These are phyloP conservation scores for Nakazawaea sp. DNA, from an alignment of 805 yeast genomes.

Conservation along the genomic window DNA sequence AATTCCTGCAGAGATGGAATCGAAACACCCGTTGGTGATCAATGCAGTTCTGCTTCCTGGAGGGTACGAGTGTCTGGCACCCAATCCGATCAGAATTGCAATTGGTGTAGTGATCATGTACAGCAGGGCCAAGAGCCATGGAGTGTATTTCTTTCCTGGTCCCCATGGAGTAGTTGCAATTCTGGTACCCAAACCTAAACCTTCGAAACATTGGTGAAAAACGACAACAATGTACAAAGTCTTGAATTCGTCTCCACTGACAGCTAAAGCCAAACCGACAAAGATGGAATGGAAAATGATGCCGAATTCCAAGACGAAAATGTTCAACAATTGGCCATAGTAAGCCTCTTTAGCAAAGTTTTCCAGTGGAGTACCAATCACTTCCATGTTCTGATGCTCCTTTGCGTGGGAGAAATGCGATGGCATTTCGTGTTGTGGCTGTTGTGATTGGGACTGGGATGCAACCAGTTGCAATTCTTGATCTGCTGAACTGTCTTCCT, in stretches of 20 bases:
- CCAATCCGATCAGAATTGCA: conserved; percentile 68
- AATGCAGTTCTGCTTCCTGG: conserved; percentile 47
- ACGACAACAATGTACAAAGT: conserved; percentile 58
- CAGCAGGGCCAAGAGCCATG: conserved; percentile 42
- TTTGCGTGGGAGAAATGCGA: conserved; percentile 34
- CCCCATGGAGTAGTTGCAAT: conserved; percentile 57
- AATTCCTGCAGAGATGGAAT: conserved; percentile 67
- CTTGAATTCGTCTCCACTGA: conserved; percentile 55
- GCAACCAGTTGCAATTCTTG: not conserved
- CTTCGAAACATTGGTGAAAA: conserved; percentile 77
- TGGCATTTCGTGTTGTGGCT: conserved; percentile 20
- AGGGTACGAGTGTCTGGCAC: conserved; percentile 53
- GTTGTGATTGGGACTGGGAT: conserved; percentile 10
- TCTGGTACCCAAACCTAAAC: conserved; percentile 72
- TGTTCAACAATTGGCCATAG: conserved; percentile 38
- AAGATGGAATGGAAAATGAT: conserved; percentile 70
- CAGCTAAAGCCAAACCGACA: conserved; percentile 63
- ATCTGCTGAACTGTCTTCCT: conserved; percentile 8
- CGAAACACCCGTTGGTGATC: conserved; percentile 58
- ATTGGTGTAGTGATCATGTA: conserved; percentile 62
- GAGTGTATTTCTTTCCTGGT: conserved; percentile 32
- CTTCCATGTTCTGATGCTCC: conserved; percentile 37
- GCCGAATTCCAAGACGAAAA: conserved; percentile 64
- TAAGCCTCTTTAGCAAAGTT: conserved; percentile 36
- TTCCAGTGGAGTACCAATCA: conserved; percentile 31